phyloP scores from a whole-genome alignment of 208 protist species.

The Acanthamoeba lenticulata region DNA sequence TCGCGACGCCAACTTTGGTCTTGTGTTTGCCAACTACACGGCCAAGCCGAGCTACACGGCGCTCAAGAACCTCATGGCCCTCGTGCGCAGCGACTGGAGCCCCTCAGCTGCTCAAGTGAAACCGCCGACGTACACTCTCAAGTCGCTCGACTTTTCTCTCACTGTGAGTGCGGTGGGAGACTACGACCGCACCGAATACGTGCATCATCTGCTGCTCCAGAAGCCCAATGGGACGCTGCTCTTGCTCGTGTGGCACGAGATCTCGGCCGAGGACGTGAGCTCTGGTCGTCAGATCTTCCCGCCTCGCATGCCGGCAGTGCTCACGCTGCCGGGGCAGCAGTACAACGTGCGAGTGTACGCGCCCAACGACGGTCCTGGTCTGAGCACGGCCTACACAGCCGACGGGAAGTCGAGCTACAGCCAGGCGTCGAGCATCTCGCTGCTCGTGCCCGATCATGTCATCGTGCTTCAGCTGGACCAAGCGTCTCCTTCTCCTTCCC shows the following conservation, averaged over 20 bases:
- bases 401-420: no score
- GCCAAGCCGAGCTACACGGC: not conserved
- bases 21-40: not conserved
- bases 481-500: no score
- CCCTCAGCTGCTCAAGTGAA: not conserved
- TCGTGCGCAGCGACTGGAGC: not conserved
- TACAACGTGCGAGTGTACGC: not conserved
- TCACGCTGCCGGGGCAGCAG: not conserved
- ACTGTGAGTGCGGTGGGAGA: not conserved
- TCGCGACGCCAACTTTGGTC: not conserved
- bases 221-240: not conserved
- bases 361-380: not conserved
- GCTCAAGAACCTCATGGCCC: not conserved
- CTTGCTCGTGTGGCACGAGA: not conserved
- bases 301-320: not conserved
- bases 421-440: no score
- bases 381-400: not conserved
- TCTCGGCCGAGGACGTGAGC: not conserved
- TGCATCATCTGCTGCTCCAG: constrained; percentile 1
- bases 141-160: not conserved
- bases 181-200: not conserved
- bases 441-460: no score
- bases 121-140: not conserved
- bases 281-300: not conserved
- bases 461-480: no score